These are phyloP conservation scores for Trichoderma sp. DNA, from an alignment of 2,329 filamentous ascomycete genomes.

Conservation along the genomic window DNA sequence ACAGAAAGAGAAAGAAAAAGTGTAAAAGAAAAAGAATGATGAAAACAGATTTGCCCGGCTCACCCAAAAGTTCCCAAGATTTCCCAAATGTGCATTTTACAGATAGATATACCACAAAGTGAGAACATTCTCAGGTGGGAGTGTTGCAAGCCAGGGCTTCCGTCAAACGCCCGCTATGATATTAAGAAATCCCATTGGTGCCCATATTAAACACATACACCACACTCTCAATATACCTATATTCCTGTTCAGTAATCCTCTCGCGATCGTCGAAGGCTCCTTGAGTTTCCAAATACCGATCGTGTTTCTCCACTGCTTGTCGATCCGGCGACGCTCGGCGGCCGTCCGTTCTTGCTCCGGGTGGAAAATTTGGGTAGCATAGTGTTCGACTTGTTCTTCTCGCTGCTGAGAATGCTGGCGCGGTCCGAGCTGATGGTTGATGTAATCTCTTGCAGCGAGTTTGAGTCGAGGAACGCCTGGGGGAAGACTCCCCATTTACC, in stretches of 20 bases:
- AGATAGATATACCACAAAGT: neutral
- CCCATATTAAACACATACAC: neutral
- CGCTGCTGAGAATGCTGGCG: constrained; percentile 33
- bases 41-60: neutral
- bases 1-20: neutral
- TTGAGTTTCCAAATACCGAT: constrained; percentile 21
- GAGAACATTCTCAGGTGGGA: neutral
- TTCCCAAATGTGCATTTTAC: neutral
- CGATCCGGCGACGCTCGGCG: constrained; percentile 35
- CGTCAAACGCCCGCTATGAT: constrained; percentile 1
- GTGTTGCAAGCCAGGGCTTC: neutral
- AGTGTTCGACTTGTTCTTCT: constrained; percentile 35
- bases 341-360: constrained; percentile 31
- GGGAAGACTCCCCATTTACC: constrained; percentile 55
- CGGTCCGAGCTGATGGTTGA: constrained; percentile 29
- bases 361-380: constrained; percentile 37
- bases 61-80: neutral
- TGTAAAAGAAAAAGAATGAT: neutral
- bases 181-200: neutral
- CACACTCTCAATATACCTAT: neutral
- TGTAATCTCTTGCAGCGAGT: constrained; percentile 41
- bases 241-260: constrained; percentile 18
- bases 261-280: constrained; percentile 1
- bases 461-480: constrained; percentile 46
- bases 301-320: constrained; percentile 32